Evolutionary conservation across 2,329 filamentous ascomycete genomes (phyloP).

Genomic region (Cladosporium sphaerospermum): DNA sequence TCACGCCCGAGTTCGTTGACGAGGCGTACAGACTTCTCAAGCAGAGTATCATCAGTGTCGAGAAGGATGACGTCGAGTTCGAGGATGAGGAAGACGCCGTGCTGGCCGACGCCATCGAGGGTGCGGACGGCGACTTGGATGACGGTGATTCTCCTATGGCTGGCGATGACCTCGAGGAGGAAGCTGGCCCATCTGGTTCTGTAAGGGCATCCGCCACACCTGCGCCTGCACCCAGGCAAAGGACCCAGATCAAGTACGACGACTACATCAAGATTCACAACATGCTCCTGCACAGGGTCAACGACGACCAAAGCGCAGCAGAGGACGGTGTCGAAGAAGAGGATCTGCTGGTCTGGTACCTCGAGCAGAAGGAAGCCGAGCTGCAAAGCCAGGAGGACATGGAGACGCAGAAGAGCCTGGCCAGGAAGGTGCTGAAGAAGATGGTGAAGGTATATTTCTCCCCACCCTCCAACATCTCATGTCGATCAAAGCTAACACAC

Average conservation of each 20-base stretch:
- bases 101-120: constrained; percentile 47
- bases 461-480: background rate
- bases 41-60: constrained; percentile 94
- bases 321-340: constrained; percentile 84
- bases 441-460: constrained; percentile 77
- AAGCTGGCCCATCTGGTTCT: constrained; percentile 32
- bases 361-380: constrained; percentile 83
- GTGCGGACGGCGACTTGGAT: constrained; percentile 31
- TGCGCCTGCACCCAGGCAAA: constrained; percentile 44
- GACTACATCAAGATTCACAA: constrained; percentile 92
- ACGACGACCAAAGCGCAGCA: constrained; percentile 67
- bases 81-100: constrained; percentile 61
- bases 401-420: constrained; percentile 65
- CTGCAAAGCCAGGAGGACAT: constrained; percentile 76
- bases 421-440: constrained; percentile 81
- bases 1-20: constrained; percentile 75
- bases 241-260: constrained; percentile 89
- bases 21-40: constrained; percentile 88
- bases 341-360: constrained; percentile 77
- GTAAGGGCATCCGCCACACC: constrained; percentile 37
- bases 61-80: constrained; percentile 95
- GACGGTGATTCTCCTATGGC: constrained; percentile 50
- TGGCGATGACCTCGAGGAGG: constrained; percentile 27
- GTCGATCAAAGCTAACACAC: background rate
- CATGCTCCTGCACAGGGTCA: constrained; percentile 72